Evolutionary conservation across 78 protist genomes (phyloP), one percentile per base, ranked within the genome.

Genomic region (Polysphondylium violaceum): DNA sequence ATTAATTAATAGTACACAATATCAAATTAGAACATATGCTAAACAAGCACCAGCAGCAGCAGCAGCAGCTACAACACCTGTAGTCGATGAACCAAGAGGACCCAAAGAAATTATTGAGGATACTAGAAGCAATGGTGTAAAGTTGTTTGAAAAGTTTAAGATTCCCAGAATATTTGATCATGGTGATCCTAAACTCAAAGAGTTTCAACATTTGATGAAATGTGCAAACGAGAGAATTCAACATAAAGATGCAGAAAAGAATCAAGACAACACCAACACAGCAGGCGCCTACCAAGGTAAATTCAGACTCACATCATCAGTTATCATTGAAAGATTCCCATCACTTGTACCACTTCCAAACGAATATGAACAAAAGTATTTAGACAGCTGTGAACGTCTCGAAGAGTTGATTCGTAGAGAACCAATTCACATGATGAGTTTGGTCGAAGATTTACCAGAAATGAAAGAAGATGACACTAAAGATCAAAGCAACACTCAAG

Each of bases 311-410:
- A 47, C 75, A 2, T 35, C 78, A 2, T 23, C 72, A 9, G 72
- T 83, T 12, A 83, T 83, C 43, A 59, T 83, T 51, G 90, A 83
- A 58, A 73, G 90, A 38, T 83, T 83, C 73, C 90, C 90, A 55
- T 68, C 90, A 69, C 50, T 83, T 8, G 23, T 14, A 7, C 90
- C 90, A 53, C 36, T 47, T 12, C 90, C 90, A 50, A 83, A 51
- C 12, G 90, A 83, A 50, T 69, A 69, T 31, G 90, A 83, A 59
- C 53, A 83, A 43, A 27, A 38, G n/a, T 58, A 68, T 17, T 23
- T 47, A 17, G 63, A 69, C 1, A 27, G 71, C 0, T 3, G 16
- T 12, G 72, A 69, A 31, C 76, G 90, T 69, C 76, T 83, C 29
- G 12, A 63, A 25, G 73, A 69, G 16, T 38, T 83, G 17, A 12